These are phyloP conservation scores for Melocanna baccifera DNA, from an alignment of 176 grass and related monocot genomes.

Conservation along the genomic window DNA sequence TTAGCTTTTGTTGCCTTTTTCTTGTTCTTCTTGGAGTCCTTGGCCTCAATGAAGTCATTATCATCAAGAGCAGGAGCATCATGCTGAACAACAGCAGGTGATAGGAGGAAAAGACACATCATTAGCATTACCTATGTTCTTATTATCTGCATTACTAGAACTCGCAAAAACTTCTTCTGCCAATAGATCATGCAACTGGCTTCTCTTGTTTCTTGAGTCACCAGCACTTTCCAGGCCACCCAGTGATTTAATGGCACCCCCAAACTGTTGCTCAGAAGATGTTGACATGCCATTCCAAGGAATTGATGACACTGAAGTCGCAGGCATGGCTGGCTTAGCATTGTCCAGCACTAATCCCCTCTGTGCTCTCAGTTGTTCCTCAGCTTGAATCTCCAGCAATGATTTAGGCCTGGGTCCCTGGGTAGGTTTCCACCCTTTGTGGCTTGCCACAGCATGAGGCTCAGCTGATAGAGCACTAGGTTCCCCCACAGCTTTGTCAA, in stretches of 20 bases:
- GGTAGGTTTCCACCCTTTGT: constrained; percentile 74
- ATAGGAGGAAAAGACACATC: constrained; percentile 43
- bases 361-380: constrained; percentile 74
- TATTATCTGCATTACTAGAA: constrained; percentile 50
- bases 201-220: constrained; percentile 68
- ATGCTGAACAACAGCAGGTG: constrained; percentile 24
- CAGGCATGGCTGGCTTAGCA: constrained; percentile 25
- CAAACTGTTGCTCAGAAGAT: constrained; percentile 48
- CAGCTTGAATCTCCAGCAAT: constrained; percentile 89
- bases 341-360: constrained; percentile 43
- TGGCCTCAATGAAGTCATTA: constrained; percentile 95
- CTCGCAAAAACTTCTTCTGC: constrained; percentile 84
- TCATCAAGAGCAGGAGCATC: constrained; percentile 54
- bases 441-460: constrained; percentile 34
- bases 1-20: constrained; percentile 84
- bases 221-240: constrained; percentile 39
- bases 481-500: constrained; percentile 48
- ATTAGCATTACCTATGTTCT: constrained; percentile 39
- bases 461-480: constrained; percentile 42
- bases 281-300: constrained; percentile 59
- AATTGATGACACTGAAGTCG: constrained; percentile 34
- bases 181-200: constrained; percentile 77
- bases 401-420: constrained; percentile 81
- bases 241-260: constrained; percentile 30
- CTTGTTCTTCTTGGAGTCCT: constrained; percentile 85